These are phyloP conservation scores for Dryas alaskensis DNA, from an alignment of 306 rosid genomes.

Conservation along the genomic window DNA sequence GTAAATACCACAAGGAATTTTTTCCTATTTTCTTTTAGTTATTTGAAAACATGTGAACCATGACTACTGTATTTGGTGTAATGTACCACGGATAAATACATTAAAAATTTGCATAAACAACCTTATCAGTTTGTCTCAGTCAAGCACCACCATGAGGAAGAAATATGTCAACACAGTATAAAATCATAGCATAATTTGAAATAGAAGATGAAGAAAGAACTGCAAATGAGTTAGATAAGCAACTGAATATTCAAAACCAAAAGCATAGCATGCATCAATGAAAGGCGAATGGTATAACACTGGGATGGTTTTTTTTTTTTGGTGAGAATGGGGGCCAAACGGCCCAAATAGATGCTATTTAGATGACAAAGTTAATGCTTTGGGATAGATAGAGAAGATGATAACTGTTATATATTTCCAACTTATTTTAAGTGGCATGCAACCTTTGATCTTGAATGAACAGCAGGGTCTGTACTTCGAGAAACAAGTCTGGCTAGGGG, in stretches of 20 bases:
- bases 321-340: too few species aligned
- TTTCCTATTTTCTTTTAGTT: neutral
- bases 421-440: slow-evolving; percentile 30
- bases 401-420: slow-evolving; percentile 14
- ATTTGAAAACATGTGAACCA: neutral
- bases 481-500: slow-evolving; percentile 92
- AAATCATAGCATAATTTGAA: too few species aligned
- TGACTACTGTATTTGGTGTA: neutral
- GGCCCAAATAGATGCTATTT: neutral
- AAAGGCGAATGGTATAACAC: too few species aligned
- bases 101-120: too few species aligned
- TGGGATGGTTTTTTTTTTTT: too few species aligned
- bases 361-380: neutral
- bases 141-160: too few species aligned
- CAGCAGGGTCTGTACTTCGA: slow-evolving; percentile 79
- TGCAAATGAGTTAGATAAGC: too few species aligned
- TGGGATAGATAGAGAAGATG: slow-evolving; percentile 12
- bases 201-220: too few species aligned
- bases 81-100: neutral
- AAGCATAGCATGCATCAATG: too few species aligned
- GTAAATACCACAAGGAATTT: neutral
- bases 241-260: too few species aligned
- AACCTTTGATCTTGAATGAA: slow-evolving; percentile 91
- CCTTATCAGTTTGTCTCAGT: too few species aligned
- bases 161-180: too few species aligned